Conservation (phyloP, 1,284 basidiomycete genomes). For the Salmacisia buchloeana region DNA sequence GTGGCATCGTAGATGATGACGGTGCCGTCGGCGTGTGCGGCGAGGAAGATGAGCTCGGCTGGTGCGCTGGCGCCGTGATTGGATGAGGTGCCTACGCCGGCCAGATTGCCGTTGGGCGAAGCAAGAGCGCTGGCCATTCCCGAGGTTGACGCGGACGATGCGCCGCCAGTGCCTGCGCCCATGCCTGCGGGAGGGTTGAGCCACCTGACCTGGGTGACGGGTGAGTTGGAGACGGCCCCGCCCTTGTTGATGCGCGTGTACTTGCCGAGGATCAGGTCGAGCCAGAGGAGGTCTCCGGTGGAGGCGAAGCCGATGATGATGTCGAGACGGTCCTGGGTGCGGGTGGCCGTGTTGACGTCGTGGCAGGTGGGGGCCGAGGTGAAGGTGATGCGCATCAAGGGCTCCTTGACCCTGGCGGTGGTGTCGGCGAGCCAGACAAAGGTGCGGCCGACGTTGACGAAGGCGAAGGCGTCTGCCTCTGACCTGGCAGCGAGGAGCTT, state of each 20-base stretch:
- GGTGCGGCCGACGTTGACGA: conserved; percentile 37
- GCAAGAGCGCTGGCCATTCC: no score
- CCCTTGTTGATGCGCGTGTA: conserved; percentile 89
- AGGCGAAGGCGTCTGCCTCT: conserved; percentile 56
- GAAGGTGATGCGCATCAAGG: conserved; percentile 77
- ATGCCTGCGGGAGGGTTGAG: conserved; percentile 63
- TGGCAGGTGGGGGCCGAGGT: conserved; percentile 77
- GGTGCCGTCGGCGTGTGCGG: conserved; percentile 82
- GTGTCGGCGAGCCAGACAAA: conserved; percentile 37
- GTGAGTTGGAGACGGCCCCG: conserved; percentile 70
- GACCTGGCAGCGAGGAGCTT: conserved; percentile 63
- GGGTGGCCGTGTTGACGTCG: conserved; percentile 72
- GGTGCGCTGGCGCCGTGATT: background rate
- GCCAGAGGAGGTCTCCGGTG: conserved; percentile 68
- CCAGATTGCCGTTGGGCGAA: background rate
- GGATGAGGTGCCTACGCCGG: background rate
- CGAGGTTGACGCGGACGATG: no score
- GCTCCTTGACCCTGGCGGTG: conserved; percentile 56
- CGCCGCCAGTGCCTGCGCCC: no score
- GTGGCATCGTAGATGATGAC: conserved; percentile 83
- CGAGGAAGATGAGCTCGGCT: conserved; percentile 68
- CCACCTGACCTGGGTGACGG: conserved; percentile 80
- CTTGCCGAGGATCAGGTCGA: conserved; percentile 74
- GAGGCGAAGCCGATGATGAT: conserved; percentile 85
- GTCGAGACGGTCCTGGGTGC: conserved; percentile 72